These are phyloP conservation scores for Polyrhizophydium stewartii DNA, from an alignment of 371 early-diverging fungal species.

Conservation along the genomic window DNA sequence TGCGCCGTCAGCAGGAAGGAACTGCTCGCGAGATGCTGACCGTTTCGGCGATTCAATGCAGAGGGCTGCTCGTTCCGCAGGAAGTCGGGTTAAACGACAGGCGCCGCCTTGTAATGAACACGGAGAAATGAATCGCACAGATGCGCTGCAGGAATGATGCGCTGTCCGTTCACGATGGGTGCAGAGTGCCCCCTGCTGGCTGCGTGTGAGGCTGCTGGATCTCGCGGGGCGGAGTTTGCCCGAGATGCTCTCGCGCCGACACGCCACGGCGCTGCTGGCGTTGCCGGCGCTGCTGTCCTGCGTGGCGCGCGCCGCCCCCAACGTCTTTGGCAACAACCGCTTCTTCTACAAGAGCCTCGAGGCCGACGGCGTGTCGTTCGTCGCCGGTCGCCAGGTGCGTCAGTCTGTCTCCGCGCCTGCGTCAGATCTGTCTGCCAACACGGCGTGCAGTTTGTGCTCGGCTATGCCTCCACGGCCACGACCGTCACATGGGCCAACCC, in stretches of 20 bases:
- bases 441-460: not conserved
- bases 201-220: too few species aligned
- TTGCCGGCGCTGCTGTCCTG: too few species aligned
- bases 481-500: conserved; percentile 11
- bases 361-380: conserved; percentile 12
- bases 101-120: too few species aligned
- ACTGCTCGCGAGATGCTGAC: too few species aligned
- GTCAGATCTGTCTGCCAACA: not conserved
- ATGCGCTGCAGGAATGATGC: too few species aligned
- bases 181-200: too few species aligned
- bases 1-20: too few species aligned
- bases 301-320: not conserved
- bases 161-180: too few species aligned
- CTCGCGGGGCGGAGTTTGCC: too few species aligned
- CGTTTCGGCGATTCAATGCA: conserved; percentile 11
- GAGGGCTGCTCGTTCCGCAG: conserved; percentile 73
- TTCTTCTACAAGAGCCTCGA: conserved; percentile 14
- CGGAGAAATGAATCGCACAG: too few species aligned
- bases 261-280: too few species aligned
- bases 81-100: conserved; percentile 59
- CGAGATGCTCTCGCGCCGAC: too few species aligned
- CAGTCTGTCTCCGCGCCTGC: not conserved
- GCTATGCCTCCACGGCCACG: conserved; percentile 5
- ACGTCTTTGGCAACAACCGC: not conserved
- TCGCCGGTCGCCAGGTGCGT: conserved; percentile 8